Evolutionary conservation across 2,329 filamentous ascomycete species (phyloP).

Genomic region (Colletotrichum eleusines): DNA sequence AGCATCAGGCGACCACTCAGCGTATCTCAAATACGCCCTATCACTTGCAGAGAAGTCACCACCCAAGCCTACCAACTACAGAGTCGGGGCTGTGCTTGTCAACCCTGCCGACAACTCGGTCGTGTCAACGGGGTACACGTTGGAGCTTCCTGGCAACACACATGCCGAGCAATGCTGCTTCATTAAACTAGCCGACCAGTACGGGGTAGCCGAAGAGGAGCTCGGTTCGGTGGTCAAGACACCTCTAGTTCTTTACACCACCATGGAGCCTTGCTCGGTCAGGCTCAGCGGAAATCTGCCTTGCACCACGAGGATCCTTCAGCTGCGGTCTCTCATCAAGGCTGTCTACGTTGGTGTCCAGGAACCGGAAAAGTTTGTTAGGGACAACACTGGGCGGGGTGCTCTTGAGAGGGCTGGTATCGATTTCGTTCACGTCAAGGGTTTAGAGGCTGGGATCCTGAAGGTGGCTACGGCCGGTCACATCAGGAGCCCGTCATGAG

Average conservation of each 20-base stretch:
- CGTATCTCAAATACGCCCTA: slow-evolving; percentile 77
- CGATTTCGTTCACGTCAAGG: slow-evolving; percentile 77
- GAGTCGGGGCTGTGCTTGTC: slow-evolving; percentile 92
- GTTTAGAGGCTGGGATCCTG: slow-evolving; percentile 85
- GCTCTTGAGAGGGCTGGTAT: slow-evolving; percentile 81
- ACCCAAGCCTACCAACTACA: slow-evolving; percentile 90
- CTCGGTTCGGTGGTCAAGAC: slow-evolving; percentile 65
- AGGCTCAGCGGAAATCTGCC: slow-evolving; percentile 80
- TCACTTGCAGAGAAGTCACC: slow-evolving; percentile 82
- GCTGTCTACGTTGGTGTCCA: slow-evolving; percentile 89
- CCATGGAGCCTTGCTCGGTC: slow-evolving; percentile 87
- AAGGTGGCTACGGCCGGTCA: slow-evolving; percentile 88
- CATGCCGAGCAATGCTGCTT: slow-evolving; percentile 96
- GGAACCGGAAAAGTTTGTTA: slow-evolving; percentile 92
- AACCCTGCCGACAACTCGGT: slow-evolving; percentile 67
- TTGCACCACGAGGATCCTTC: slow-evolving; percentile 84
- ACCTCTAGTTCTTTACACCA: slow-evolving; percentile 81
- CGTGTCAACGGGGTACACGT: slow-evolving; percentile 86
- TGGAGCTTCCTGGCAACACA: slow-evolving; percentile 92
- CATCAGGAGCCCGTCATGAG: slow-evolving; percentile 14
- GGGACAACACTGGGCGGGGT: slow-evolving; percentile 79
- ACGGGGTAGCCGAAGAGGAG: slow-evolving; percentile 64
- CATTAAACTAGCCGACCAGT: slow-evolving; percentile 72
- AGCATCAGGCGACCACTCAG: slow-evolving; percentile 57
- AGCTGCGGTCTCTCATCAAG: slow-evolving; percentile 70